Evolutionary conservation across 176 grass and related monocot genomes (phyloP).

Genomic region (Aegilops sharonensis): DNA sequence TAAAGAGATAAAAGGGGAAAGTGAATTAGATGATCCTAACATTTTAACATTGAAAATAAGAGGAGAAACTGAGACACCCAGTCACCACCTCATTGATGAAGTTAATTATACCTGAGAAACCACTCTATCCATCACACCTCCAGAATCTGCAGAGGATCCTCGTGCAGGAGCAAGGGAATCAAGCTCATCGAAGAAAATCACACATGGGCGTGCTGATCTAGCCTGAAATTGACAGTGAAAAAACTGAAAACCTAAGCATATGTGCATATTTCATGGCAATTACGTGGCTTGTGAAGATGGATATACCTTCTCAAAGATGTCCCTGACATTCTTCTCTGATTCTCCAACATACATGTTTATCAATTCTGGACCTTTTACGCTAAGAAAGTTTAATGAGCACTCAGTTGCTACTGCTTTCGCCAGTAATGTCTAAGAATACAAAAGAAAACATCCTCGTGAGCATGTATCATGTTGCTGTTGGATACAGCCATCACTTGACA

Average conservation of each 20-base stretch:
- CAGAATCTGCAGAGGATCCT: slow-evolving; percentile 92
- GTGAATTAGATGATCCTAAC: slow-evolving; percentile 2
- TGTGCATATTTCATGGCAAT: neutral
- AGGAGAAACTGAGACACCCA: neutral
- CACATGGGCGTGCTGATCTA: slow-evolving; percentile 82
- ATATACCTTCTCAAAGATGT: slow-evolving; percentile 89
- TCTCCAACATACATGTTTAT: slow-evolving; percentile 99
- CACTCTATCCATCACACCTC: slow-evolving; percentile 97
- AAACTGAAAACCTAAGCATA: neutral
- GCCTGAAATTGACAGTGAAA: slow-evolving; percentile 49
- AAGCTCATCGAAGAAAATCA: slow-evolving; percentile 99
- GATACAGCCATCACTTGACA: neutral
- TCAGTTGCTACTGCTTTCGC: slow-evolving; percentile 97
- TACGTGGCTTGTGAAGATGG: neutral
- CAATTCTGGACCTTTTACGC: slow-evolving; percentile 92
- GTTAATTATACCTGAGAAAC: slow-evolving; percentile 75
- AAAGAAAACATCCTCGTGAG: slow-evolving; percentile 20
- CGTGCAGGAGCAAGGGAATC: slow-evolving; percentile 89
- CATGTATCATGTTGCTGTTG: slow-evolving; percentile 13
- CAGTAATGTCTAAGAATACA: slow-evolving; percentile 62
- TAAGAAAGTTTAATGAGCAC: slow-evolving; percentile 90
- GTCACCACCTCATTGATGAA: neutral
- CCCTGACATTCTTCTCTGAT: slow-evolving; percentile 97
- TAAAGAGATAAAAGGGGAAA: slow-evolving; percentile 16
- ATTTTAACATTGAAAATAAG: neutral